phyloP scores from a whole-genome alignment of 495 filamentous ascomycete genomes.

The Jackrogersella multiformis region DNA sequence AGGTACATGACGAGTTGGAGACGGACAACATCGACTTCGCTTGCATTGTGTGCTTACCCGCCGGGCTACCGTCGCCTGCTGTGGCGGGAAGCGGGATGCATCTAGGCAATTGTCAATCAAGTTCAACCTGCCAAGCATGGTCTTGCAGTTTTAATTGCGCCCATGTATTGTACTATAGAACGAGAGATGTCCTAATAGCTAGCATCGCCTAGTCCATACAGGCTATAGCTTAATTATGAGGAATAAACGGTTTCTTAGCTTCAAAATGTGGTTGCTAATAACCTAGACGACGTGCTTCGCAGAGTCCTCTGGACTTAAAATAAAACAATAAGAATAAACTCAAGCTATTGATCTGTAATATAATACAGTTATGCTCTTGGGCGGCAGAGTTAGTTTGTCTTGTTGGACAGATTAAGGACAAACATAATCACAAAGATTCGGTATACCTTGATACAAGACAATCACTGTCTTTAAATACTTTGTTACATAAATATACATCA shows the following conservation, averaged over 20 bases:
- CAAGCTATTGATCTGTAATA: too few relatives aligned
- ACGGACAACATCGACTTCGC: neutral
- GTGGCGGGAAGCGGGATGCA: neutral
- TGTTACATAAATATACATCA: neutral
- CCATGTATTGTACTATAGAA: constrained; percentile 21
- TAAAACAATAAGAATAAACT: too few relatives aligned
- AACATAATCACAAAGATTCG: too few relatives aligned
- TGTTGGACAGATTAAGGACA: too few relatives aligned
- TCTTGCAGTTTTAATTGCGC: constrained; percentile 15
- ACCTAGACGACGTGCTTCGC: too few relatives aligned
- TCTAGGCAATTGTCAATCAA: constrained; percentile 13
- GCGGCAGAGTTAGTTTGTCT: too few relatives aligned
- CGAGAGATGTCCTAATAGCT: neutral
- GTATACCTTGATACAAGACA: too few relatives aligned
- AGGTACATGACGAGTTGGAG: constrained; percentile 9
- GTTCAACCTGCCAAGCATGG: constrained; percentile 6
- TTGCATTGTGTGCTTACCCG: constrained; percentile 6
- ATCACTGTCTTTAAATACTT: neutral
- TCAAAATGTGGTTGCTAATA: neutral
- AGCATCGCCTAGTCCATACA: neutral
- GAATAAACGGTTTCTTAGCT: neutral
- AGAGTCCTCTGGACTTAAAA: too few relatives aligned
- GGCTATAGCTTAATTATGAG: neutral
- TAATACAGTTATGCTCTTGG: too few relatives aligned
- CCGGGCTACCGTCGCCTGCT: neutral